Base-by-base conservation (phyloP, 1,139 yeast species). In the Lizanozyma gosingica region DNA sequence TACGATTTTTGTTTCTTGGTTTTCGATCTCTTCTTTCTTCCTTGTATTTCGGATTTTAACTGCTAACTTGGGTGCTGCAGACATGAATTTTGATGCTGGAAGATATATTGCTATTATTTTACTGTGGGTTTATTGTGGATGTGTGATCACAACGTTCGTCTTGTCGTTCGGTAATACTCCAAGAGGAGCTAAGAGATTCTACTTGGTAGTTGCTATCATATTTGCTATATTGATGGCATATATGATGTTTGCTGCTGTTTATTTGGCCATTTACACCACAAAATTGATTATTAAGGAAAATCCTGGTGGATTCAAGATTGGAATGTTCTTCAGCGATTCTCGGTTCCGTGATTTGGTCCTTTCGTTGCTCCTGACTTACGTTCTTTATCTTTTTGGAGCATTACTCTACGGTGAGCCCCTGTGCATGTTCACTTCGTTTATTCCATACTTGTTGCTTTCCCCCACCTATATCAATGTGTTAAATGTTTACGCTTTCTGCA, bases 21-120 rank as follows among this genome's bases (percentile, higher is more conserved):
- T 86, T 56, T 79, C 88, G 8, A 68, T 86, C 47, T 90, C 90
- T 35, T 79, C 88, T 3, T 86, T 81, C 58, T 86, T 83, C 54
- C 67, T 86, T 50, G 92, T 88, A 14, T 85, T 86, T 60, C 76
- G 85, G 51, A 84, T 85, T 44, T 71, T 85, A 56, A 82, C 92
- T 1, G 71, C 81, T 33, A 78, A 88, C 3, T 67, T 85, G 38
- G 79, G 82, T 15, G 76, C 75, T 42, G 44, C 74, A 1, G 69
- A 50, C 29, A 59, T 70, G 45, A 46, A 56, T 38, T 70, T 70
- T 43, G 61, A 57, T 3, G 62, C 68, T 14, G 75, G 74, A 6
- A 65, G 63, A 39, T 59, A 67, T 38, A 55, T 70, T 17, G 63
- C 73, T 1, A 66, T 68, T 37, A 63, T 68, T 6, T 63, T 65